These are phyloP conservation scores for Crucibulum laeve DNA, from an alignment of 768 basidiomycete species.

Conservation along the genomic window DNA sequence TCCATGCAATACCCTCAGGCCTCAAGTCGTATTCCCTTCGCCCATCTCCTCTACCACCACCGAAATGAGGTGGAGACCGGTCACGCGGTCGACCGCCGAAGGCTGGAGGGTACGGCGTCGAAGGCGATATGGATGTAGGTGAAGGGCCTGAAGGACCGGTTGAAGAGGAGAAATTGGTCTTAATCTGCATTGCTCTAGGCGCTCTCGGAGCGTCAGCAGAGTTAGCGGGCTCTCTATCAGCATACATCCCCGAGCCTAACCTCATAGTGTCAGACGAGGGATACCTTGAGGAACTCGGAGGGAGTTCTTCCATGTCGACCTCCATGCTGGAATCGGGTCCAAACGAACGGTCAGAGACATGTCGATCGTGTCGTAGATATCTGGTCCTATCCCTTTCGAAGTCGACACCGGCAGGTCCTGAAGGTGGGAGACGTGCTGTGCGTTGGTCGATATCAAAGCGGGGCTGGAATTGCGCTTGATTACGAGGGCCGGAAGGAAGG, in stretches of 20 bases:
- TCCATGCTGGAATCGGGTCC: conserved; percentile 15
- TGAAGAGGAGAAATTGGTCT: neutral
- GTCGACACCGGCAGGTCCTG: neutral
- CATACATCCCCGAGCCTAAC: conserved; percentile 23
- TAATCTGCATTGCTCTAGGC: conserved; percentile 25
- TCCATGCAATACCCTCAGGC: too few relatives aligned
- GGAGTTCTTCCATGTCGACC: conserved; percentile 15
- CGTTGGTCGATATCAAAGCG: neutral
- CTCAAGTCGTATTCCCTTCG: too few relatives aligned
- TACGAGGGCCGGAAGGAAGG: conserved; percentile 1
- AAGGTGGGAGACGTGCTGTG: neutral
- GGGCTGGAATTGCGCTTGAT: neutral
- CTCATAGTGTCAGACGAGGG: conserved; percentile 9
- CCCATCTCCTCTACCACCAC: too few relatives aligned
- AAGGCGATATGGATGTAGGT: conserved; percentile 2
- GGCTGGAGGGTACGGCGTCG: conserved; percentile 6
- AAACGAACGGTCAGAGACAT: neutral
- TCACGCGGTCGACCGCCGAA: conserved; percentile 6
- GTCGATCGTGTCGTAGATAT: neutral
- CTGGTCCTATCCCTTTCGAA: neutral
- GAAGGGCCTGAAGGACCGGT: conserved; percentile 5
- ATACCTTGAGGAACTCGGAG: conserved; percentile 13
- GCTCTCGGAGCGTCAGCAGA: conserved; percentile 12
- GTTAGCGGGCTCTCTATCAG: conserved; percentile 18
- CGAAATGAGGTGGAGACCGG: conserved; percentile 14